These are phyloP conservation scores for Tylopilus sp. DNA, from an alignment of 768 basidiomycete genomes.

Conservation along the genomic window DNA sequence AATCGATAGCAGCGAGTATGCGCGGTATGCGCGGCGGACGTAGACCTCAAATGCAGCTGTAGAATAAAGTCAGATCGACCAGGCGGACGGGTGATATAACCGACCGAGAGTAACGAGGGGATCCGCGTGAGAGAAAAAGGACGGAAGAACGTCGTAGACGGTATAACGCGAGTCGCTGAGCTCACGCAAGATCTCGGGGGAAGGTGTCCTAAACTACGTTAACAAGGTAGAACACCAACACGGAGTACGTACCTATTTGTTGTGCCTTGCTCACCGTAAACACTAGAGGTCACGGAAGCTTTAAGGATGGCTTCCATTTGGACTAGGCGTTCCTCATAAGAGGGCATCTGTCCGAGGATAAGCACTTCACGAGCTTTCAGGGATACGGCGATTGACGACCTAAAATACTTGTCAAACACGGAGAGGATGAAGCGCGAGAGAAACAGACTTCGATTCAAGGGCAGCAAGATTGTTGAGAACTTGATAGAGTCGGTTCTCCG, in stretches of 20 bases:
- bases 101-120: constrained; percentile 78
- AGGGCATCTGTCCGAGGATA: constrained; percentile 94
- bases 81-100: constrained; percentile 22
- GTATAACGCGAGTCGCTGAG: constrained; percentile 95
- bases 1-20: constrained; percentile 85
- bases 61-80: not conserved
- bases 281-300: constrained; percentile 79
- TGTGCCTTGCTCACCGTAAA: constrained; percentile 81
- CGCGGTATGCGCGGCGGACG: constrained; percentile 91
- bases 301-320: constrained; percentile 96
- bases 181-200: constrained; percentile 84
- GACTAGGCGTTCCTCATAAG: constrained; percentile 87
- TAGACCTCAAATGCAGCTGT: constrained; percentile 94
- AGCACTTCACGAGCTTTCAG: constrained; percentile 97
- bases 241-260: constrained; percentile 48
- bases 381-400: constrained; percentile 87
- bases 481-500: constrained; percentile 70
- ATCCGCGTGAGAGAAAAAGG: constrained; percentile 90
- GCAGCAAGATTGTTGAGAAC: constrained; percentile 79
- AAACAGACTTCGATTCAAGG: constrained; percentile 80
- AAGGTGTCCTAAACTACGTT: constrained; percentile 58
- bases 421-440: not conserved
- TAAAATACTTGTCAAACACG: constrained; percentile 27
- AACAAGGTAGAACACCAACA: not conserved
- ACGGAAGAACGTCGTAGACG: constrained; percentile 93